These are phyloP conservation scores for Dictyostelium purpureum DNA, from an alignment of 78 protist genomes.

Conservation along the genomic window DNA sequence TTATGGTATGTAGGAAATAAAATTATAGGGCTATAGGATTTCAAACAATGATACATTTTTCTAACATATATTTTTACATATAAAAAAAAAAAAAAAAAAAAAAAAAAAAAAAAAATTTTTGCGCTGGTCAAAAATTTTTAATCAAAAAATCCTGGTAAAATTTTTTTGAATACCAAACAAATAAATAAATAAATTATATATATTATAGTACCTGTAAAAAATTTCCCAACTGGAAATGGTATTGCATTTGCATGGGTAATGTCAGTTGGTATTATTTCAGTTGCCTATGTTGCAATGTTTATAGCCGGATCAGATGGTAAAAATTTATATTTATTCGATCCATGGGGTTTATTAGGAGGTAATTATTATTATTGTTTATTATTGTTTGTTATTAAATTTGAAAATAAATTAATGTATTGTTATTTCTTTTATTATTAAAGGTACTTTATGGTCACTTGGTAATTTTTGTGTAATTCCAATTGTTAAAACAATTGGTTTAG, in stretches of 20 bases:
- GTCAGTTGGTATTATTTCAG: slow-evolving; percentile 37
- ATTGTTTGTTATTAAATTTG: no score
- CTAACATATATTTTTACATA: no score
- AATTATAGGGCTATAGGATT: background rate
- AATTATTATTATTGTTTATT: no score
- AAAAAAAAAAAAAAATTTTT: background rate
- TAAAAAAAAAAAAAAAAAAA: no score
- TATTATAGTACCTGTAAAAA: slow-evolving; percentile 51
- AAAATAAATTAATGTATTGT: no score
- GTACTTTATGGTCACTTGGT: slow-evolving; percentile 74
- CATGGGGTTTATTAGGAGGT: slow-evolving; percentile 61
- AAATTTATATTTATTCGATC: slow-evolving; percentile 10
- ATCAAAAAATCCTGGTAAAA: background rate
- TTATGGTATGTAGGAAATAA: slow-evolving; percentile 32
- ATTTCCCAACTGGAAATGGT: slow-evolving; percentile 80
- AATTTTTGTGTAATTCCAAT: slow-evolving; percentile 85
- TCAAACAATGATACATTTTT: no score
- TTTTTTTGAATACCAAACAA: background rate
- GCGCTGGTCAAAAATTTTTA: background rate
- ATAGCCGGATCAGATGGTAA: no score
- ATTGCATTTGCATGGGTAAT: slow-evolving; percentile 75
- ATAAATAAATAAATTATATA: background rate
- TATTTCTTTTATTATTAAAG: no score
- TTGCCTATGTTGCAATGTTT: slow-evolving; percentile 54
- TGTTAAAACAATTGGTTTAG: slow-evolving; percentile 86